Percentiles rank a stretch among this genome's conserved stretches.
phyloP scores from a whole-genome alignment of 2,329 filamentous ascomycete species.

The Scytalidium lignicola region DNA sequence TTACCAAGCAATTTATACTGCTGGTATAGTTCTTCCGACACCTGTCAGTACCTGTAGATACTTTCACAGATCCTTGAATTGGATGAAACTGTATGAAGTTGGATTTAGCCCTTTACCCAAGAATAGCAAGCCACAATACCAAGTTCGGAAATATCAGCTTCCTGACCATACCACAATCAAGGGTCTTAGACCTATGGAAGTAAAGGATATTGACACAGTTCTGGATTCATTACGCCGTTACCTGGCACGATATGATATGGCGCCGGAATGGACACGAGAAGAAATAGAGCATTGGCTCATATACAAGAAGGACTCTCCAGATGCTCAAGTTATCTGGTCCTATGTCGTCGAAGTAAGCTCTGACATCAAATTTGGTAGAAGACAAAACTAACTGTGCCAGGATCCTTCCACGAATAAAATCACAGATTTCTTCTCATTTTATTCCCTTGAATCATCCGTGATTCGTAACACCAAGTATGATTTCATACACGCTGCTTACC shows the following conservation, averaged over 20 bases:
- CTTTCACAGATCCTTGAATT: conserved; percentile 90
- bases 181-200: conserved; percentile 75
- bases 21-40: conserved; percentile 82
- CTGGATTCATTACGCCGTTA: conserved; percentile 72
- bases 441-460: conserved; percentile 87
- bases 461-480: conserved; percentile 76
- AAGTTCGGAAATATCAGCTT: conserved; percentile 80
- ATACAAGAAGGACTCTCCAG: conserved; percentile 58
- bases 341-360: conserved; percentile 80
- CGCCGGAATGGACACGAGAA: conserved; percentile 71
- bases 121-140: conserved; percentile 77
- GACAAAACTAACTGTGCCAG: conserved; percentile 24
- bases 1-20: conserved; percentile 96
- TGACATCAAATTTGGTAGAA: neutral
- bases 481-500: conserved; percentile 82
- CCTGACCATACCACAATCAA: conserved; percentile 67
- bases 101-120: conserved; percentile 86
- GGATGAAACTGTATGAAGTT: conserved; percentile 92
- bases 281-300: conserved; percentile 88
- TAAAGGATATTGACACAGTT: conserved; percentile 72
- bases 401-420: conserved; percentile 67
- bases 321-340: conserved; percentile 84
- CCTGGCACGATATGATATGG: conserved; percentile 74
- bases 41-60: conserved; percentile 92
- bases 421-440: conserved; percentile 97